Percentiles rank a stretch among this genome's conserved stretches.
Conservation (phyloP, 148 eudicot genomes). For the Camellia lanceoleosa region DNA sequence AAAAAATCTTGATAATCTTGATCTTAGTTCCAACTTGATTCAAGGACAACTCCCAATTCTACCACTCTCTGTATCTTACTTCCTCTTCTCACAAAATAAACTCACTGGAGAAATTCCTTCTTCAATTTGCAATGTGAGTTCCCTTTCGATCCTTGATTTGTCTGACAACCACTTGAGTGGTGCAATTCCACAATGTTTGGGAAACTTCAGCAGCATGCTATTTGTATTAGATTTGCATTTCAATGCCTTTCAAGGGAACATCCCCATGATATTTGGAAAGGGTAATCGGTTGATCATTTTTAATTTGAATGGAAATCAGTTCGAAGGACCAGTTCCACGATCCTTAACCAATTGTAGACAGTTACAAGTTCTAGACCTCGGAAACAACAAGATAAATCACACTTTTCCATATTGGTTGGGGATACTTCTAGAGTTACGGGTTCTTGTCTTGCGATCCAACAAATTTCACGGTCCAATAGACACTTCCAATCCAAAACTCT, state of each 20-base stretch:
- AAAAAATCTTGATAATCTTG: not conserved
- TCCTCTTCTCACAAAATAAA: not conserved
- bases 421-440: conserved; percentile 22
- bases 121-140: conserved; percentile 16
- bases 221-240: conserved; percentile 7
- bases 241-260: conserved; percentile 14
- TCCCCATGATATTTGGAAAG: conserved; percentile 8
- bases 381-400: conserved; percentile 34
- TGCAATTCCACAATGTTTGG: conserved; percentile 14
- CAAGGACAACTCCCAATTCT: conserved; percentile 3
- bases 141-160: conserved; percentile 24
- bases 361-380: conserved; percentile 37
- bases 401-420: conserved; percentile 34
- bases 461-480: conserved; percentile 24
- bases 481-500: not conserved
- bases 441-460: conserved; percentile 34
- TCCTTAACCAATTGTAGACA: conserved; percentile 23
- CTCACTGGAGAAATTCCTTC: conserved; percentile 38
- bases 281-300: not conserved
- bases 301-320: conserved; percentile 13
- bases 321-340: conserved; percentile 34
- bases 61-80: not conserved
- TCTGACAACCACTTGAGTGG: conserved; percentile 28
- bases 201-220: conserved; percentile 12
- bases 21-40: conserved; percentile 12